Percentiles rank a stretch among this genome's conserved stretches.
Evolutionary conservation across 305 asterid genomes (phyloP).

Genomic region (Fraxinus paxiana): DNA sequence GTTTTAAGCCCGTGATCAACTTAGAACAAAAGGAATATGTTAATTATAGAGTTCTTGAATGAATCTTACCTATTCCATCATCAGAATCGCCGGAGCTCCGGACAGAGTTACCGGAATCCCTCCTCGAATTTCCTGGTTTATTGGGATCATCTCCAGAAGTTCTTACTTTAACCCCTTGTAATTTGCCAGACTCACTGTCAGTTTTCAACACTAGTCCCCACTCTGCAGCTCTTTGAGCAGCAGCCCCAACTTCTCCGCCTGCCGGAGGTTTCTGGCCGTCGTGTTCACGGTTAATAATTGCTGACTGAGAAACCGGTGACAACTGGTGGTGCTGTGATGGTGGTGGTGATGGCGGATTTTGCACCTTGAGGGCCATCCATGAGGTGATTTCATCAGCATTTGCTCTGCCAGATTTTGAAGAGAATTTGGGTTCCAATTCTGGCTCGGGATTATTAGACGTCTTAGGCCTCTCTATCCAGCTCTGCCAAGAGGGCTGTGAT

Average conservation of each 20-base stretch:
- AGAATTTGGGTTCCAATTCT: constrained; percentile 19
- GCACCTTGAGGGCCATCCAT: constrained; percentile 90
- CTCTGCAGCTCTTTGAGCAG: constrained; percentile 89
- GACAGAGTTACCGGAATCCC: constrained; percentile 68
- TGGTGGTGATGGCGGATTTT: constrained; percentile 3
- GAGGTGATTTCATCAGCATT: constrained; percentile 47
- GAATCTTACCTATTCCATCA: constrained; percentile 48
- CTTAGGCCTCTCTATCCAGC: constrained; percentile 30
- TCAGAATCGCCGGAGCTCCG: constrained; percentile 78
- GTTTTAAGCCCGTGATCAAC: neutral
- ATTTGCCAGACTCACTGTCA: constrained; percentile 74
- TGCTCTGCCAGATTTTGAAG: constrained; percentile 24
- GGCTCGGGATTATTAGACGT: constrained; percentile 13
- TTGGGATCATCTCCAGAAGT: constrained; percentile 65
- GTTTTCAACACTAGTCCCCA: constrained; percentile 87
- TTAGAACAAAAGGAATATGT: neutral
- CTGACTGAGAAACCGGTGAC: constrained; percentile 7
- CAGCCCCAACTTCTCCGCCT: constrained; percentile 49
- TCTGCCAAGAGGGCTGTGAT: constrained; percentile 48
- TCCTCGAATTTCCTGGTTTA: constrained; percentile 39
- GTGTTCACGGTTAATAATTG: constrained; percentile 26
- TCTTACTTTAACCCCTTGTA: constrained; percentile 78
- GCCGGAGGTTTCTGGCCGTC: constrained; percentile 26
- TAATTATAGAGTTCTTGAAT: neutral
- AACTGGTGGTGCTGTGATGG: constrained; percentile 1